These are phyloP conservation scores for Tephrocybe sp. DNA, from an alignment of 768 basidiomycete species.

Conservation along the genomic window DNA sequence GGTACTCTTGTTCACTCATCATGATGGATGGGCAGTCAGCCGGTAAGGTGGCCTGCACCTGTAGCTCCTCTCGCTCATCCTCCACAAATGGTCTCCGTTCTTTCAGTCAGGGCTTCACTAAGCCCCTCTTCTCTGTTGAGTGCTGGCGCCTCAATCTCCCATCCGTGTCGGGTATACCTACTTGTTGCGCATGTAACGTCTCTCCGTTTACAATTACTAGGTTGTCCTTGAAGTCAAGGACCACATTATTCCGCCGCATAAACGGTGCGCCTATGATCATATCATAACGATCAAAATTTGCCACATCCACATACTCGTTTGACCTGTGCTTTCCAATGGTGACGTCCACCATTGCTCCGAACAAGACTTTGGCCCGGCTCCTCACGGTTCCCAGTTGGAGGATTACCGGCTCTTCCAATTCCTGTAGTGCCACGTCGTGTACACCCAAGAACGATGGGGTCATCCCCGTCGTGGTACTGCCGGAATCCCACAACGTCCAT, in stretches of 20 bases:
- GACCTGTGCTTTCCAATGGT: slow-evolving; percentile 31
- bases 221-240: slow-evolving; percentile 22
- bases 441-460: slow-evolving; percentile 17
- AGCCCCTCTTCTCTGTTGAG: not conserved
- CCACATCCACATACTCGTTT: slow-evolving; percentile 35
- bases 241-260: slow-evolving; percentile 20
- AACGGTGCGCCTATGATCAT: slow-evolving; percentile 33
- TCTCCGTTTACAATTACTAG: slow-evolving; percentile 11
- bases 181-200: not conserved
- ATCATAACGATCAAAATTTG: too few relatives aligned
- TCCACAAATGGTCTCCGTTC: too few relatives aligned
- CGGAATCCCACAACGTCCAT: slow-evolving; percentile 18
- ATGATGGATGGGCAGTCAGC: too few relatives aligned
- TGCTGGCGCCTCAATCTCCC: too few relatives aligned
- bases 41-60: too few relatives aligned
- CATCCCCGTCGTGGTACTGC: slow-evolving; percentile 20
- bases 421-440: slow-evolving; percentile 7
- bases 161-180: too few relatives aligned
- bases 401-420: slow-evolving; percentile 13
- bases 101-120: too few relatives aligned
- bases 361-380: too few relatives aligned
- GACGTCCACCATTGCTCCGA: too few relatives aligned
- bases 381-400: too few relatives aligned
- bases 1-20: too few relatives aligned
- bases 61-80: too few relatives aligned